Evolutionary conservation across 306 rosid species (phyloP).

Genomic region (Pyrus pyrifolia): DNA sequence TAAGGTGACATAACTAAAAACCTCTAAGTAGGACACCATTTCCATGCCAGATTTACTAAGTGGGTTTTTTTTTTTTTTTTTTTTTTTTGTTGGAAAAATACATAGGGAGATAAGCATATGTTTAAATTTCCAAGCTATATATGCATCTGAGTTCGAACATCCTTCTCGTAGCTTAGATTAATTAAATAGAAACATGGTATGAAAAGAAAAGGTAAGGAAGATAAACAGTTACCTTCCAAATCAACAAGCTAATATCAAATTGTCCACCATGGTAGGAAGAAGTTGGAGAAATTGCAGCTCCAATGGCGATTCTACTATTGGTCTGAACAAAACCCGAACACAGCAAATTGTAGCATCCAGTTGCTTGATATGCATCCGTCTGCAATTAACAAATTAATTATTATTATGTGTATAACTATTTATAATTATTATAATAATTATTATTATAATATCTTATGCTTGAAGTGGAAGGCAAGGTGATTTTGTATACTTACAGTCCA

Average conservation of each 20-base stretch:
- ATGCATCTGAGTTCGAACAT: background rate
- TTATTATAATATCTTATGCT: background rate
- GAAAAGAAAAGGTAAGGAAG: background rate
- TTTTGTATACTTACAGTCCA: constrained; percentile 73
- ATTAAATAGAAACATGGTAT: background rate
- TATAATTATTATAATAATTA: background rate
- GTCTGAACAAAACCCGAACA: constrained; percentile 97
- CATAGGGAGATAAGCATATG: no score
- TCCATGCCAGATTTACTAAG: no score
- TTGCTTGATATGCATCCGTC: constrained; percentile 97
- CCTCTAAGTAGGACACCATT: no score
- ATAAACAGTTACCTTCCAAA: constrained; percentile 71
- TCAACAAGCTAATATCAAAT: constrained; percentile 74
- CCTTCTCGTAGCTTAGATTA: background rate
- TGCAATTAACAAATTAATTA: constrained; percentile 10
- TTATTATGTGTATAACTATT: background rate
- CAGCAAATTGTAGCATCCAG: constrained; percentile 87
- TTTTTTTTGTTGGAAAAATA: background rate
- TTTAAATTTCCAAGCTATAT: no score
- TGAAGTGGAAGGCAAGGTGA: constrained; percentile 13
- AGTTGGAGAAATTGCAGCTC: constrained; percentile 95
- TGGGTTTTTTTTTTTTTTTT: no score
- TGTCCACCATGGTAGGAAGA: constrained; percentile 75
- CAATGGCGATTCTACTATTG: constrained; percentile 76
- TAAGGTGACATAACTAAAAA: background rate